Evolutionary conservation across 2,329 filamentous ascomycete genomes (phyloP), one percentile per base, ranked within the genome.

Genomic region (Fusarium sp.): DNA sequence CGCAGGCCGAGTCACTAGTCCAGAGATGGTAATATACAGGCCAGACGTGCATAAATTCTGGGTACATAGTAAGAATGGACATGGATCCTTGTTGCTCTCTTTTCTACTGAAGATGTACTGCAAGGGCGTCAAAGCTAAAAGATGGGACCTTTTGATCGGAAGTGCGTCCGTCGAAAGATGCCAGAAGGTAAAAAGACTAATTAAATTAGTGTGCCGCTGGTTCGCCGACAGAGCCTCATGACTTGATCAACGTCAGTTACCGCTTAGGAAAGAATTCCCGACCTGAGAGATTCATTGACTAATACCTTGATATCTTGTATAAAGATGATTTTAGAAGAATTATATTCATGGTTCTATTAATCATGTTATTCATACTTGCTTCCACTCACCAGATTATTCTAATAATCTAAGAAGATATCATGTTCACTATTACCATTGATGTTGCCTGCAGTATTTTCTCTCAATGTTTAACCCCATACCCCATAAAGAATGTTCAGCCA

Each of bases 41-140:
- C 68, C 59, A 71, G 59, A 66, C 65, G 59, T 71, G 68, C 69
- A 64, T 61, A 68, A 69, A 68, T 59, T 55, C 50, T 72, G 60
- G 62, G 62, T 32, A 32, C 30, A 32, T 32, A 9, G 30, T 59
- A 68, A 65, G 32, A 30, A 46, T 48, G 61, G 42, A 56, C 55
- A 28, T 60, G 61, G 65, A 65, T 61, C 62, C 56, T 66, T 72
- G 32, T 47, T 47, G 45, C 49, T 72, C 70, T 59, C 56, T 34
- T 27, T 32, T 6, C 14, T 46, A 7, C 21, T 47, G 34, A 10
- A 62, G 57, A 21, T 46, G 47, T 55, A 62, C 27, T n/a, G 23
- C 42, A 30, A 54, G 57, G 58, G 49, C 57, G 25, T 23, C 59
- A 37, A 62, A 63, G 23, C 49, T 34, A 25, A 23, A 25, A 21